Evolutionary conservation across 139 green algal species (phyloP), one percentile per base, ranked within the genome.

Genomic region (Eudorina sp.): DNA sequence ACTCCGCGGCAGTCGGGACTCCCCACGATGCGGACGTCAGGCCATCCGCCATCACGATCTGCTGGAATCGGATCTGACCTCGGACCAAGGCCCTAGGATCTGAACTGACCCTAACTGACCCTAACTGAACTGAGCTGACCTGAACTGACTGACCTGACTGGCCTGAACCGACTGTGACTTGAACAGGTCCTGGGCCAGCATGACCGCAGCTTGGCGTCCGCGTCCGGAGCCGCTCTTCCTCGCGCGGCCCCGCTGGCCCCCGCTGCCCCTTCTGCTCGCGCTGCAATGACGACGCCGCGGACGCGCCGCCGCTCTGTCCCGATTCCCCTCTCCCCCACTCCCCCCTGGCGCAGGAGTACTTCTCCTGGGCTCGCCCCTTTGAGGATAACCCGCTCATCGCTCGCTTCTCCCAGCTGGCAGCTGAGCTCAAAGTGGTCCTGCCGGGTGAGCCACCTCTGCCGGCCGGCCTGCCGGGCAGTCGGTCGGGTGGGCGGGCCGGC

Each of bases 341-440:
- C 48, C 53, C 13, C 36, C 9, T 8, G 6, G 29, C 23, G 9
- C 80, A 95, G 90, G 92, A 95, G 51, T 92, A 93, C 78, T 95
- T 94, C 78, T 88, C 84, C 0, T 90, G 88, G 77, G 90, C 90
- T 1, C 77, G 88, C 76, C 89, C 94, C 0, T 36, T 94, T 2
- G 94, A 95, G n/a, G 90, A 51, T 48, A 86, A 93, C 69, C 75
- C 84, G 4, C 51, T 94, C 7, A 86, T 94, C 13, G 45, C 68
- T 14, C 68, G 89, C 31, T 93, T 97, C 60, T 41, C 88, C 4
- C 72, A 70, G 41, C 92, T 97, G 46, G 95, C 95, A 5, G 77
- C 51, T n/a, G 94, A 97, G 92, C 90, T 97, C 41, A 40, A 38
- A 0, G 93, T 97, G 40, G 95, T 96, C 53, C 83, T 97, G 69